These are phyloP conservation scores for Paramecium primaurelia DNA, from an alignment of 73 alveolate species.

Conservation along the genomic window DNA sequence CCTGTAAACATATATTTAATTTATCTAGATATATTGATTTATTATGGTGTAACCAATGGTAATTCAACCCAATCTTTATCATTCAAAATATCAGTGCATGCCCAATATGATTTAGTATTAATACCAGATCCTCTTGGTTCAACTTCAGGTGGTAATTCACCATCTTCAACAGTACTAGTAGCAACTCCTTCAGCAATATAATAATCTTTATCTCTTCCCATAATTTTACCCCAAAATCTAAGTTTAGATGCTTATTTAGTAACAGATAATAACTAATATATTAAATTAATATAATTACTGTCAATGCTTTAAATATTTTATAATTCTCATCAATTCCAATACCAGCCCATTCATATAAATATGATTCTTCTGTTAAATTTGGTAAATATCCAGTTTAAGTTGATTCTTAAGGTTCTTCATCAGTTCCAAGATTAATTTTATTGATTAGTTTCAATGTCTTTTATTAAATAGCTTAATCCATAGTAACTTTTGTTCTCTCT, in stretches of 20 bases:
- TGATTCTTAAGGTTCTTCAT: slow-evolving; percentile 53
- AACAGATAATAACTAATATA: slow-evolving; percentile 61
- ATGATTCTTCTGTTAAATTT: slow-evolving; percentile 68
- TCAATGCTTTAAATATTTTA: slow-evolving; percentile 55
- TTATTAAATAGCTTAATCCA: not conserved
- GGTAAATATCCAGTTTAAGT: slow-evolving; percentile 67
- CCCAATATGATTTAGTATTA: slow-evolving; percentile 89
- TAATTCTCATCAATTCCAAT: slow-evolving; percentile 81
- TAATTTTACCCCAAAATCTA: slow-evolving; percentile 95
- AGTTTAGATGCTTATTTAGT: slow-evolving; percentile 67
- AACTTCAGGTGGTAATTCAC: slow-evolving; percentile 73
- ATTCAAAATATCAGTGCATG: slow-evolving; percentile 73
- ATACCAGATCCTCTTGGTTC: slow-evolving; percentile 95
- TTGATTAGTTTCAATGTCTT: not conserved
- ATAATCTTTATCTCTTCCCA: slow-evolving; percentile 90
- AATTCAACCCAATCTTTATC: slow-evolving; percentile 92
- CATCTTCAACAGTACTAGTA: slow-evolving; percentile 79
- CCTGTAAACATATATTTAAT: slow-evolving; percentile 94
- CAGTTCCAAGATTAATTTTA: slow-evolving; percentile 37
- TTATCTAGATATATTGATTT: slow-evolving; percentile 77
- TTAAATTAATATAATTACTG: not conserved
- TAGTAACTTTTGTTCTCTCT: not conserved
- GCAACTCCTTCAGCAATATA: slow-evolving; percentile 90
- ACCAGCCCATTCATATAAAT: slow-evolving; percentile 86
- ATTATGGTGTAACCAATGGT: slow-evolving; percentile 91